Percentiles rank a stretch among this genome's conserved stretches.
Evolutionary conservation across 208 protist genomes (phyloP).

Genomic region (Trypanosoma theileri): DNA sequence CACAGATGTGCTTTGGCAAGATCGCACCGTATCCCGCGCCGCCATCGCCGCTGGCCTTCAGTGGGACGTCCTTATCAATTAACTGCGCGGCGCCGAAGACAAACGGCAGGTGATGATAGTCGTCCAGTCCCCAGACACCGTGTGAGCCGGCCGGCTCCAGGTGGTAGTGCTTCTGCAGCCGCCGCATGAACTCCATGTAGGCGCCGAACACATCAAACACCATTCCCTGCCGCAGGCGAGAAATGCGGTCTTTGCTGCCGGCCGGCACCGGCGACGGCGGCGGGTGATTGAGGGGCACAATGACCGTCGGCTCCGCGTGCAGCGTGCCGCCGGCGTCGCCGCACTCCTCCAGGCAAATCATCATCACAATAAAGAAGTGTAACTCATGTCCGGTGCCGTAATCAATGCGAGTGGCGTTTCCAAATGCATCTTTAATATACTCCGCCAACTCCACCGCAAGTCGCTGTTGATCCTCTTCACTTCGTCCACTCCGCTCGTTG

Average conservation of each 20-base stretch:
- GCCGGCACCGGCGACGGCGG: constrained; percentile 30
- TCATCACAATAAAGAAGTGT: constrained; percentile 95
- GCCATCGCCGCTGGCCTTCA: neutral
- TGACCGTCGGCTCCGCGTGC: constrained; percentile 29
- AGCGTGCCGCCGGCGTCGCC: constrained; percentile 61
- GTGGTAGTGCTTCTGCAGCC: constrained; percentile 80
- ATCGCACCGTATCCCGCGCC: constrained; percentile 72
- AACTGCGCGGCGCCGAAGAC: constrained; percentile 97
- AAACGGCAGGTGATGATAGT: constrained; percentile 99
- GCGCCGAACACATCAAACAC: constrained; percentile 88
- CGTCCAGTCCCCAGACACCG: constrained; percentile 99
- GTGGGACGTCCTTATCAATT: constrained; percentile 50
- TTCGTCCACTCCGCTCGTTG: neutral
- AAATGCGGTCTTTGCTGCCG: constrained; percentile 19
- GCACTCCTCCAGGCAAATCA: constrained; percentile 83
- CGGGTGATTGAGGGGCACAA: constrained; percentile 9
- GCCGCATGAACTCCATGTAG: constrained; percentile 94
- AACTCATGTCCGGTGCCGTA: constrained; percentile 99
- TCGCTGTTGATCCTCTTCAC: constrained; percentile 15
- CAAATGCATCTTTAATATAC: constrained; percentile 95
- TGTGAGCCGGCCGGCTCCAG: constrained; percentile 97
- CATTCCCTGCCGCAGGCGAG: constrained; percentile 63
- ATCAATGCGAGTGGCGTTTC: constrained; percentile 96
- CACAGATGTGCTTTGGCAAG: constrained; percentile 69
- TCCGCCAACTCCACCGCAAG: constrained; percentile 77